Evolutionary conservation across 1,284 basidiomycete species (phyloP).

Genomic region (Apiotrichum akiyoshidainum): DNA sequence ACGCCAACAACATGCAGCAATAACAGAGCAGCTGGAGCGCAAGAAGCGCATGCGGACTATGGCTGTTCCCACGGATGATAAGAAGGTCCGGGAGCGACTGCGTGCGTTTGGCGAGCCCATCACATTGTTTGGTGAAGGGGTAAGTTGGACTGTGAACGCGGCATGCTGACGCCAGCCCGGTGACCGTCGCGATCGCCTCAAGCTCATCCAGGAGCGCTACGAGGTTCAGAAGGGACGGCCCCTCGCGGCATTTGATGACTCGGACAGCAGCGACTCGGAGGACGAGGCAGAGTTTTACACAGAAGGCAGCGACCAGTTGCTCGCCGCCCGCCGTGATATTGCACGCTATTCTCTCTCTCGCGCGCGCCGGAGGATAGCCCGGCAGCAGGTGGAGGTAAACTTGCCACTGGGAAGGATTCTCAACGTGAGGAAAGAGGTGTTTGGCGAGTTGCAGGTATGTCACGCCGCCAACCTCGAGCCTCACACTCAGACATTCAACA

Average conservation of each 20-base stretch:
- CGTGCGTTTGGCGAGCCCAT: slow-evolving; percentile 93
- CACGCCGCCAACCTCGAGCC: not conserved
- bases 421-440: slow-evolving; percentile 84
- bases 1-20: slow-evolving; percentile 61
- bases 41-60: slow-evolving; percentile 90
- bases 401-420: slow-evolving; percentile 87
- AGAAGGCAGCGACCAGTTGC: slow-evolving; percentile 77
- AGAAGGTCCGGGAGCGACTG: slow-evolving; percentile 79
- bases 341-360: slow-evolving; percentile 90
- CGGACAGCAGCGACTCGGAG: slow-evolving; percentile 54
- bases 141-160: slow-evolving; percentile 52
- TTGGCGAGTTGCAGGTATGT: slow-evolving; percentile 79
- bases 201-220: slow-evolving; percentile 86
- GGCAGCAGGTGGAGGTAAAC: slow-evolving; percentile 81
- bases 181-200: slow-evolving; percentile 81
- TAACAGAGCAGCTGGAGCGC: slow-evolving; percentile 87
- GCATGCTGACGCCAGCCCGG: slow-evolving; percentile 47
- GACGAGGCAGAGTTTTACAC: slow-evolving; percentile 96
- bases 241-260: slow-evolving; percentile 58
- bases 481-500: slow-evolving; percentile 68
- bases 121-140: slow-evolving; percentile 93
- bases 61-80: slow-evolving; percentile 96
- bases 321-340: slow-evolving; percentile 76
- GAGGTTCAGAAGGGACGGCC: slow-evolving; percentile 57
- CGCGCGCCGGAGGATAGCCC: slow-evolving; percentile 84